Percentiles rank a stretch among this genome's conserved stretches.
Conservation (phyloP, 208 protist genomes). For the Crithidia expoeki region DNA sequence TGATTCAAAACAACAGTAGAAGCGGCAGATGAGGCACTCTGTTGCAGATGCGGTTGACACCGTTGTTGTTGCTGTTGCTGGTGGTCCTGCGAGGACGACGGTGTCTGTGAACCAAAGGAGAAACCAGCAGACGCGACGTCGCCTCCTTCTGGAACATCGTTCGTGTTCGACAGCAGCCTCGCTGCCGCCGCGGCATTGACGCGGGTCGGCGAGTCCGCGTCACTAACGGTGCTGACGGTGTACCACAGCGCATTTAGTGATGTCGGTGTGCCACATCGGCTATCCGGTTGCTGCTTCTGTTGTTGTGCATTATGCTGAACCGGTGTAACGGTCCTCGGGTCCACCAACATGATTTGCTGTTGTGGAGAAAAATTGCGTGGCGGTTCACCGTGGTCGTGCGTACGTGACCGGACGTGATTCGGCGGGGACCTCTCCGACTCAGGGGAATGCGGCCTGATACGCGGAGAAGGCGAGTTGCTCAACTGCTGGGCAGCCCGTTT, state of each 20-base stretch:
- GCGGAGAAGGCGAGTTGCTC: conserved; percentile 11
- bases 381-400: neutral
- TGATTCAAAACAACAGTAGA: conserved; percentile 2
- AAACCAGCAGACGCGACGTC: neutral
- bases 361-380: neutral
- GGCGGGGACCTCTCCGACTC: neutral
- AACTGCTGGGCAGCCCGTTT: neutral
- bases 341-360: neutral
- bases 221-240: conserved; percentile 14
- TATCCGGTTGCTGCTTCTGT: neutral
- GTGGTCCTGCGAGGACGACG: neutral
- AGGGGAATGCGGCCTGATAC: neutral
- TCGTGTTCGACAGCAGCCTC: neutral
- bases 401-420: neutral
- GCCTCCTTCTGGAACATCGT: neutral
- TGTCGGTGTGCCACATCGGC: neutral
- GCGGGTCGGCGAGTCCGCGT: neutral
- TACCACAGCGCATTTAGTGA: conserved; percentile 22
- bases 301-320: neutral
- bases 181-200: neutral
- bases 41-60: neutral
- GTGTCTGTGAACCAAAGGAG: neutral
- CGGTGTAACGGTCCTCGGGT: neutral
- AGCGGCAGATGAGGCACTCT: conserved; percentile 1
- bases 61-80: neutral